Evolutionary conservation across 2,329 filamentous ascomycete species (phyloP).

Genomic region (Colletotrichum filicis): DNA sequence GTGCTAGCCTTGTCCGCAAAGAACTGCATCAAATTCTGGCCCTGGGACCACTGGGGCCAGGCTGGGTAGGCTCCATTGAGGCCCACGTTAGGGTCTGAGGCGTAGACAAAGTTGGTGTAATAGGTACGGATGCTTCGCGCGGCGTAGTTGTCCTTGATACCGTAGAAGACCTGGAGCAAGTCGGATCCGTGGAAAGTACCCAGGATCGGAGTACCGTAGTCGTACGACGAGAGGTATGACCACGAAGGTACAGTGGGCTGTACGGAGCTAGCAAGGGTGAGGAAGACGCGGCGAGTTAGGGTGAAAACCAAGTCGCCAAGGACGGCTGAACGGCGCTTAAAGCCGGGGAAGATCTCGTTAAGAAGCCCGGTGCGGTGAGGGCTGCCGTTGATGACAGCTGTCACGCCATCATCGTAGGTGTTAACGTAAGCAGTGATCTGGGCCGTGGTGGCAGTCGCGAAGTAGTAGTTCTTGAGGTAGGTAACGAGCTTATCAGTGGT

Average conservation of each 20-base stretch:
- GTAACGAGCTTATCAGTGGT: constrained; percentile 58
- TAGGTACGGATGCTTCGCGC: constrained; percentile 60
- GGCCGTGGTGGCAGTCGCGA: constrained; percentile 33
- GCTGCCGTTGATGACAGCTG: constrained; percentile 64
- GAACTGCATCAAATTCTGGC: constrained; percentile 63
- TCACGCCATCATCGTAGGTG: constrained; percentile 61
- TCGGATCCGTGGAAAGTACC: constrained; percentile 83
- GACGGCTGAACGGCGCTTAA: constrained; percentile 71
- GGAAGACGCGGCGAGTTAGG: constrained; percentile 52
- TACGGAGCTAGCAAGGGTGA: constrained; percentile 51
- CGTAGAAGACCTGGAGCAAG: constrained; percentile 72
- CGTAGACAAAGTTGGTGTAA: constrained; percentile 78
- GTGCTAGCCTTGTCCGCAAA: constrained; percentile 44
- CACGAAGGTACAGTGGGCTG: constrained; percentile 71
- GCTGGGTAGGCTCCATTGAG: constrained; percentile 46
- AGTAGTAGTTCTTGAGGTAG: constrained; percentile 42
- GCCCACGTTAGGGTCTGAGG: constrained; percentile 75
- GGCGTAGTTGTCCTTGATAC: constrained; percentile 47
- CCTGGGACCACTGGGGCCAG: constrained; percentile 58
- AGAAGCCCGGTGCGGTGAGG: constrained; percentile 68
- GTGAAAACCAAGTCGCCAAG: constrained; percentile 71
- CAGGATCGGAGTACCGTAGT: constrained; percentile 76
- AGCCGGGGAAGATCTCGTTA: constrained; percentile 73
- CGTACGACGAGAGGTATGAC: constrained; percentile 81
- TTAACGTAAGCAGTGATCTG: constrained; percentile 61